These are phyloP conservation scores for Plasmodium inui DNA, from an alignment of 169 alveolate species.

Conservation along the genomic window DNA sequence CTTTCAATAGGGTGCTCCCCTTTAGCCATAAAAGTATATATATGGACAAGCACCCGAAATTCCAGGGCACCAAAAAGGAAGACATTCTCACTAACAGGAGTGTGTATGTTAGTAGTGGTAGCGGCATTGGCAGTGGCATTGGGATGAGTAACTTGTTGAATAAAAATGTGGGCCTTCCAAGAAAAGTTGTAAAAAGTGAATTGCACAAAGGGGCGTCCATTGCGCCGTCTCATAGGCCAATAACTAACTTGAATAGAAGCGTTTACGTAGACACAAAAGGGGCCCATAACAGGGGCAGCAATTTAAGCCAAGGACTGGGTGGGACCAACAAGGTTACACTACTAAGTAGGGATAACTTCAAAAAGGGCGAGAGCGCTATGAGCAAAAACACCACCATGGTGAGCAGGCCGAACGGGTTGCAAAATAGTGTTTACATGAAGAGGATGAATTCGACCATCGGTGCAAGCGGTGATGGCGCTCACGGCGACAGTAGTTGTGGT, in stretches of 20 bases:
- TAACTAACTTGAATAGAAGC: slow-evolving; percentile 22
- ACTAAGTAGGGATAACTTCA: slow-evolving; percentile 8
- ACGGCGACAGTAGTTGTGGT: not conserved
- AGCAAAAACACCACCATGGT: slow-evolving; percentile 7
- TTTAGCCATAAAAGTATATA: slow-evolving; percentile 21
- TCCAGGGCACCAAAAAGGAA: slow-evolving; percentile 3
- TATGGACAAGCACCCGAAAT: slow-evolving; percentile 3
- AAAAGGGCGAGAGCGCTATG: not conserved
- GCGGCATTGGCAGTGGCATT: not conserved
- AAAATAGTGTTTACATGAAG: slow-evolving; percentile 37
- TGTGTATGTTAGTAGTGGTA: not conserved
- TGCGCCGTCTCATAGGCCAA: not conserved
- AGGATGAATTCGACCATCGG: slow-evolving; percentile 12
- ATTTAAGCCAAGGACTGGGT: not conserved
- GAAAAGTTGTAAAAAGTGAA: slow-evolving; percentile 16
- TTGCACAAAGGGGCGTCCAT: slow-evolving; percentile 3
- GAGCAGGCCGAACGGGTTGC: slow-evolving; percentile 6
- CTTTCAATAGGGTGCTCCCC: not conserved
- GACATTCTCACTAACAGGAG: slow-evolving; percentile 3
- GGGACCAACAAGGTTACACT: not conserved
- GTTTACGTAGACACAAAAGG: slow-evolving; percentile 33
- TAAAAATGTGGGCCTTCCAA: not conserved
- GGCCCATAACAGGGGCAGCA: not conserved
- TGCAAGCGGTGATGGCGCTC: not conserved
- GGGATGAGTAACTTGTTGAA: not conserved